A percentile compares a stretch with the other conserved stretches of the same genome.
phyloP scores from a whole-genome alignment of 2,329 filamentous ascomycete species.

The Coniochaeta prunicola region DNA sequence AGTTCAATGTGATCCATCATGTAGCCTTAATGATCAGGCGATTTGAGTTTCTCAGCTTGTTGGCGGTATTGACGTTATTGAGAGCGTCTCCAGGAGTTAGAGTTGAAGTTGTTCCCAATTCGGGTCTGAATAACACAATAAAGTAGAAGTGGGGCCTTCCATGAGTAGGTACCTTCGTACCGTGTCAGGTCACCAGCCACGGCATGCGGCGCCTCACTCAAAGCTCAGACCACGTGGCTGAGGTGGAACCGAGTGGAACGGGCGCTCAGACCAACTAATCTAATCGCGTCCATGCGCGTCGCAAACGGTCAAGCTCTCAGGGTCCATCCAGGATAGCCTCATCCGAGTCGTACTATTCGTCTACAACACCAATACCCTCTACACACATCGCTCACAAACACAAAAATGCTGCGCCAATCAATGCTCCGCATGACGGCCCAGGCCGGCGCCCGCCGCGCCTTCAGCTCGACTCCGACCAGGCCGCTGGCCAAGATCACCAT shows the following conservation, averaged over 20 bases:
- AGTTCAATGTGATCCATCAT: background rate
- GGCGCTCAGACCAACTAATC: background rate
- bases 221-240: background rate
- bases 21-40: background rate
- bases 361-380: background rate
- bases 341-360: background rate
- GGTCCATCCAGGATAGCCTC: background rate
- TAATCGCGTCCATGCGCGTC: background rate
- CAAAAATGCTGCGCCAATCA: slow-evolving; percentile 34
- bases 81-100: background rate
- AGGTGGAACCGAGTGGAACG: background rate
- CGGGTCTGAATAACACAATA: slow-evolving; percentile 1
- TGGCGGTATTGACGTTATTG: background rate
- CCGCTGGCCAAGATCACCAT: slow-evolving; percentile 74
- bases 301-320: background rate
- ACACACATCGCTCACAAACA: background rate
- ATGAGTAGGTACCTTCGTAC: background rate
- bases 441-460: slow-evolving; percentile 49
- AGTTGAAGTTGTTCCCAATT: background rate
- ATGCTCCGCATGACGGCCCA: slow-evolving; percentile 33
- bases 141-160: background rate
- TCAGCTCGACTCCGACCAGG: slow-evolving; percentile 63
- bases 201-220: background rate
- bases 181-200: background rate
- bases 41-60: background rate